phyloP scores from a whole-genome alignment of 1,284 basidiomycete genomes.

The Clitocybe nebularis region DNA sequence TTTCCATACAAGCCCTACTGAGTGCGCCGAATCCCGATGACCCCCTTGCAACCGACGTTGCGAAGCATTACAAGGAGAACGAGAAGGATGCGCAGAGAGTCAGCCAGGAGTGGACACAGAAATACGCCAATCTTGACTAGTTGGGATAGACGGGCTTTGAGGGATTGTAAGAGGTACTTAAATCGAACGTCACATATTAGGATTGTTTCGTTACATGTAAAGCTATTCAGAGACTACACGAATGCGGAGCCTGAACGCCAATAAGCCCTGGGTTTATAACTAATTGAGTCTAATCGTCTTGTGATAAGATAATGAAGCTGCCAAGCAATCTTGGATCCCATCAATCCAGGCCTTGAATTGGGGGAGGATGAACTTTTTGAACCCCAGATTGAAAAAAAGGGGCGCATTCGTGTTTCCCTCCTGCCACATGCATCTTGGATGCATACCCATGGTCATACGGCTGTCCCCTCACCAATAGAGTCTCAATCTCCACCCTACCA shows the following conservation, averaged over 20 bases:
- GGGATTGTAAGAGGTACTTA: background rate
- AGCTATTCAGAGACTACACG: background rate
- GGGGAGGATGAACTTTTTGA: conserved; percentile 15
- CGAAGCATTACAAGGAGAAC: conserved; percentile 98
- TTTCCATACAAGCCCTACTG: conserved; percentile 94
- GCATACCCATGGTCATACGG: conserved; percentile 10
- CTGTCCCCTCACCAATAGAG: conserved; percentile 8
- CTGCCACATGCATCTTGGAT: conserved; percentile 9
- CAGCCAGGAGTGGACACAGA: conserved; percentile 89
- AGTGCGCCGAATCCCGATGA: conserved; percentile 98
- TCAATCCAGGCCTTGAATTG: conserved; percentile 12
- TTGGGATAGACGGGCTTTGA: background rate
- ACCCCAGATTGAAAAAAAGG: conserved; percentile 23
- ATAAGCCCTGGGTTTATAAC: too few relatives aligned
- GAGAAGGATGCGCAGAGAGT: conserved; percentile 89
- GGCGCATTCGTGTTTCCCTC: conserved; percentile 10
- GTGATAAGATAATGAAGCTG: background rate
- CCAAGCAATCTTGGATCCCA: conserved; percentile 17
- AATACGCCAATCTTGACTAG: conserved; percentile 53
- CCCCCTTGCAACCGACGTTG: conserved; percentile 96
- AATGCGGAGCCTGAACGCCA: too few relatives aligned
- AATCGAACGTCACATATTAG: background rate
- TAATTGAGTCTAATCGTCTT: too few relatives aligned
- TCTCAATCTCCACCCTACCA: background rate
- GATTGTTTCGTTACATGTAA: background rate